Evolutionary conservation across 1,284 basidiomycete species (phyloP).

Genomic region (Coniferiporia weirii): DNA sequence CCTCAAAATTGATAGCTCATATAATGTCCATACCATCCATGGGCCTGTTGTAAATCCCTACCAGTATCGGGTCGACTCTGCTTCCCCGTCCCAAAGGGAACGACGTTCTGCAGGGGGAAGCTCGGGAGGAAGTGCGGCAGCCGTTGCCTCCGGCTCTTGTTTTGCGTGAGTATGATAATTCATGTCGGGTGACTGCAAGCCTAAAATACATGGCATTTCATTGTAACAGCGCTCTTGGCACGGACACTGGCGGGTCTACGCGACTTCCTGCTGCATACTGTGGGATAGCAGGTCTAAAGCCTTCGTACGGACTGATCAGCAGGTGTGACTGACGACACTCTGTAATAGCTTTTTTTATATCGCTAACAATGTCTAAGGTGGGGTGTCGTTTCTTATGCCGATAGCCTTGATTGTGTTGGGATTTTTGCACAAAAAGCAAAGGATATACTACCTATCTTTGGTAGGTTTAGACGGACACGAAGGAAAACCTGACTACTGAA

Average conservation of each 20-base stretch:
- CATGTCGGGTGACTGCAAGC: neutral
- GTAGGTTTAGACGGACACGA: conserved; percentile 36
- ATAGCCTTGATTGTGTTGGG: conserved; percentile 93
- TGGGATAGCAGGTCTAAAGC: conserved; percentile 89
- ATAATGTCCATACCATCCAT: conserved; percentile 65
- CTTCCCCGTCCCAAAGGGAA: conserved; percentile 31
- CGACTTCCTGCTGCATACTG: conserved; percentile 93
- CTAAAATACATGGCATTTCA: neutral
- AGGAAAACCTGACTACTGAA: conserved; percentile 3
- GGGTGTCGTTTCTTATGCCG: conserved; percentile 91
- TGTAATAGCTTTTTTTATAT: neutral
- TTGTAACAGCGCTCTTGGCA: conserved; percentile 71
- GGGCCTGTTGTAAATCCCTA: conserved; percentile 80
- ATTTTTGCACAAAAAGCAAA: conserved; percentile 59
- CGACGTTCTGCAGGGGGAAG: conserved; percentile 75
- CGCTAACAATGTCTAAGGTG: conserved; percentile 44
- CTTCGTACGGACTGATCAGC: conserved; percentile 89
- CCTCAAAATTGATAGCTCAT: conserved; percentile 47
- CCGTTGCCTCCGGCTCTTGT: conserved; percentile 74
- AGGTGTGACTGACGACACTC: conserved; percentile 41
- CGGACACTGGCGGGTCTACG: conserved; percentile 94
- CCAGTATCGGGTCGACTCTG: conserved; percentile 24
- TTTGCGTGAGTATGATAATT: conserved; percentile 54
- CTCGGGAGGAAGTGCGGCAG: conserved; percentile 81
- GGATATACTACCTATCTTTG: conserved; percentile 52